Base-by-base conservation (phyloP, 306 rosid genomes). In the Senna tora region DNA sequence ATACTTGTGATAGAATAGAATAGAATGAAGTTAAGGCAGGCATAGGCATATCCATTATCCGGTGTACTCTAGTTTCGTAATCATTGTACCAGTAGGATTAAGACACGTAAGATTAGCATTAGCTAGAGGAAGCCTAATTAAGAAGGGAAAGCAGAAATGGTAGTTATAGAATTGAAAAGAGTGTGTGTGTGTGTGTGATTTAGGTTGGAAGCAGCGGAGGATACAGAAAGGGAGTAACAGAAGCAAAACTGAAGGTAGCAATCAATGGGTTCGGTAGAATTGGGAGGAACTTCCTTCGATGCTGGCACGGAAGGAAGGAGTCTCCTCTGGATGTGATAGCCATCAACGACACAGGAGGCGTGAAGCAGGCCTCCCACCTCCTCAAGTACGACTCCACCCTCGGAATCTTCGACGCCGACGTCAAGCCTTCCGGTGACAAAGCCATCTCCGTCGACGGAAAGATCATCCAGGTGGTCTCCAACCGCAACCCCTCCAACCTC, bases 351-450 rank as follows among this genome's bases (percentile, higher is more conserved):
- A 86, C 96, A 0, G 99, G 99, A 15, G 99, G 99, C 28, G 83
- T 94, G 11, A 94, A 91, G 86, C 97, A 94, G 78, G 99, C 99
- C 32, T 94, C 99, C 69, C 99, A 94, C 88, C 96, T 94, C 75
- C 97, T 94, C 82, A 94, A 94, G 80, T 94, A 94, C 49, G 99
- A 94, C 63, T 94, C 99, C 56, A 94, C 90, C 47, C 99, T 91
- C 7, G 99, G 99, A 46, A 94, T 88, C 84, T 94, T 94, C 25
- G 96, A 91, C 0, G 96, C 99, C 9, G 95, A 89, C 33, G 99
- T 94, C 75, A 91, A 94, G 80, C 97, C 99, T 52, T 84, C 33
- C 19, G 96, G 97, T 0, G 84, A 75, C 19, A 56, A 60, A 4
- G 92, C 78, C 46, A 86, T 94, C 77, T 91, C 97, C 0, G 97